Base-by-base conservation (phyloP, 2,329 filamentous ascomycete species). In the Ophiocordyceps robertsii region DNA sequence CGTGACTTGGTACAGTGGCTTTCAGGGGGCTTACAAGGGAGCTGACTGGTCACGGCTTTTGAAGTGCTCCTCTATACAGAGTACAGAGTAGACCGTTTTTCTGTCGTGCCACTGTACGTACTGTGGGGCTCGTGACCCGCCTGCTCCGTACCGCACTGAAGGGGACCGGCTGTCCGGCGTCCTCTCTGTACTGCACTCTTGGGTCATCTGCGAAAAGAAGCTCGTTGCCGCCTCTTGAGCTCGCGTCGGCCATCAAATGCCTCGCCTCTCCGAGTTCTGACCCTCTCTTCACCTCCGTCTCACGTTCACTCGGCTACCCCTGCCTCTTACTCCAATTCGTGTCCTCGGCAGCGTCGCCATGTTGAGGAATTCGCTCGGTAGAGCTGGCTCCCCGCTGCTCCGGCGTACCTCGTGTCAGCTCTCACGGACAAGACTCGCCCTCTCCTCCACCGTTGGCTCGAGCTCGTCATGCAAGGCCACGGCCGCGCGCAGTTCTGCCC, bases 321-420 rank as follows among this genome's bases (percentile, higher is more conserved):
- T 31, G 31, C 16, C 36, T 39, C 44, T 39, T 32, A 12, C 27
- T 39, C 13, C 19, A 29, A 14, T 40, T 3, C 6, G 8, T 14
- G 37, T 35, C 17, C 19, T 24, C 19, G 42, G 43, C 44, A 44
- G 39, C 47, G 56, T 61, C 67, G 73, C 64, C 68, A 87, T 87
- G 82, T 73, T 86, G 73, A 79, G 80, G 68, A 75, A 73, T 62
- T 76, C 79, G 52, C 64, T 85, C 53, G 72, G 72, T 56, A 73
- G 73, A 64, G 76, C 77, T 64, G 73, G 77, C 69, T 71, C 72
- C 59, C 74, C 75, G 69, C 73, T 84, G 64, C 62, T 76, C 41
- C 65, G 67, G 42, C 63, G 65, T 57, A 69, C 70, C 63, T 69
- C 69, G 65, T 68, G 66, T 60, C 63, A 63, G 48, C 51, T 61